Evolutionary conservation across 2,329 filamentous ascomycete species (phyloP), one percentile per base, ranked within the genome.

Genomic region (Neurospora sp.): DNA sequence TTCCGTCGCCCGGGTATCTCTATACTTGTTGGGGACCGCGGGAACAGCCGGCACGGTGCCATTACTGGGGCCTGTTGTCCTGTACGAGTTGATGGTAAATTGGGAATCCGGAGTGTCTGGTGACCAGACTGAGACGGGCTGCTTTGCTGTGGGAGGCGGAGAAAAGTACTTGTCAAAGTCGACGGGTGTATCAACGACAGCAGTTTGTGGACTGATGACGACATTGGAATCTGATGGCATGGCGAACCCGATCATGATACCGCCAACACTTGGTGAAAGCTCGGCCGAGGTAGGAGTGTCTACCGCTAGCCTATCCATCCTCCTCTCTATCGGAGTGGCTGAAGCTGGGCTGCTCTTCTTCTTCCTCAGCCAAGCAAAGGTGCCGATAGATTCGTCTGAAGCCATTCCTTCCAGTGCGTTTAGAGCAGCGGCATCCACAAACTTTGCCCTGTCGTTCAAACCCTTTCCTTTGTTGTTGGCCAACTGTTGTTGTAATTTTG

Each of bases 181-280:
- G 33, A 78, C 73, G 3, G 81, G 81, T 2, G 80, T 82, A 67
- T 81, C 79, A 36, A 82, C 75, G 8, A 80, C 77, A 17, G 83
- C 81, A 2, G 82, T 87, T 62, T 84, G 82, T n/a, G 85, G 85
- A 69, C 83, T 86, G 76, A 85, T 80, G 74, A 81, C 82, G 75
- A 79, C 79, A 37, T 81, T 72, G 40, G 82, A 80, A 66, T 86
- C 84, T 15, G 87, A 85, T 2, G 90, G 86, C 66, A 92, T 81
- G 15, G 87, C 85, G 67, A 93, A 88, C 12, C 90, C 90, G 73
- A 92, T 93, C 57, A 91, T 85, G 71, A 93, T 93, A 1, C 89
- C 89, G n/a, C 88, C 84, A 74, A 91, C 88, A 70, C 85, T 86
- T 0, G 91, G 90, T 15, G 90, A 92, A 4, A 92, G 82, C 71